Base-by-base conservation (phyloP, 257 asterid species). In the Agastache rugosa region DNA sequence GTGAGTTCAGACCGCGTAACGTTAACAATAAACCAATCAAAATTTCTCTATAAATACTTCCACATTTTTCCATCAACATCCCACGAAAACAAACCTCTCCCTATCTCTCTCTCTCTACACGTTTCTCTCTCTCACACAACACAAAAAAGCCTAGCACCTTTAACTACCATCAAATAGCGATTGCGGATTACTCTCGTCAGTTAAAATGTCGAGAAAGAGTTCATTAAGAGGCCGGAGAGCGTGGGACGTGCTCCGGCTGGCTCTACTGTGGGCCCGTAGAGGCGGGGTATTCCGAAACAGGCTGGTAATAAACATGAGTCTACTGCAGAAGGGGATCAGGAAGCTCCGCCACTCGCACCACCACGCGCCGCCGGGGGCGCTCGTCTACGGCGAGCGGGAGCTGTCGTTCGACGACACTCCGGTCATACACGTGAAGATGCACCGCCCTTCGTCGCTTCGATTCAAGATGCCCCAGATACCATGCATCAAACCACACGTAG, bases 401-500 rank as follows among this genome's bases (percentile, higher is more conserved):
- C 81, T 90, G 14, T 87, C 96, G 4, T 90, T 92, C 42, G 92
- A 83, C 31, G 90, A 88, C 12, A 85, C 96, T 0, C 97, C 96
- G 0, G 67, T 87, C 1, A 51, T 86, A 42, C 90, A 79, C 25
- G 76, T 92, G 5, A 90, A 76, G 60, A 88, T 92, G 96, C 86
- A 80, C 70, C 93, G 96, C n/a, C 96, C 93, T 37, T 70, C 97
- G 25, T 88, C 97, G 5, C 67, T 90, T 54, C 83, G 88, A 10
- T 90, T 90, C 83, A 92, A 82, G 79, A 58, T 92, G 87, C 97
- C 96, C 0, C 77, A 72, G 15, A 86, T 92, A 0, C 97, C 98
- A 16, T 93, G 98, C 83, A 89, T 93, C 75, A 87, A 76, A 15
- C 85, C 93, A 0, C 82, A 71, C 1, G 83, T 81, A 1, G 98